phyloP scores from a whole-genome alignment of 805 yeast species.

The Osmozyma mogii region DNA sequence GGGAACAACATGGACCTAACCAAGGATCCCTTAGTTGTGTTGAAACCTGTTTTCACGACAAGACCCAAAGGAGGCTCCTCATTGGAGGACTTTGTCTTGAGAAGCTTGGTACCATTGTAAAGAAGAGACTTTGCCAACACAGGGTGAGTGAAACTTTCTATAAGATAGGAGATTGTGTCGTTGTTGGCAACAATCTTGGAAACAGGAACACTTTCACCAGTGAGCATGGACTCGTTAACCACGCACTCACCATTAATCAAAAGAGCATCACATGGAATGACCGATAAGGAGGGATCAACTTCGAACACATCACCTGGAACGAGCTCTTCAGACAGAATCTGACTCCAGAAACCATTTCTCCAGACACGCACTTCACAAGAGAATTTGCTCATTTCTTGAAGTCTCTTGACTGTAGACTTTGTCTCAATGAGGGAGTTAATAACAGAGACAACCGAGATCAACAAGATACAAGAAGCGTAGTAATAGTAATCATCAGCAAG shows the following conservation, averaged over 20 bases:
- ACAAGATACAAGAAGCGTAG: conserved; percentile 85
- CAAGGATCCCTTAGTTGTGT: conserved; percentile 91
- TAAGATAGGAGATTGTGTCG: conserved; percentile 50
- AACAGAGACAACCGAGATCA: conserved; percentile 78
- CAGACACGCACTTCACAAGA: conserved; percentile 81
- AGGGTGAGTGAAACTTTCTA: conserved; percentile 56
- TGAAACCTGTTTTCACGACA: conserved; percentile 85
- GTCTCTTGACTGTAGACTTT: conserved; percentile 58
- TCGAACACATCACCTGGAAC: conserved; percentile 97
- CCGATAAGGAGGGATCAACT: conserved; percentile 68
- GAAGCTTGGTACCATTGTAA: conserved; percentile 83
- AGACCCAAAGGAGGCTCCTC: conserved; percentile 80
- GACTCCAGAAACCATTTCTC: conserved; percentile 91
- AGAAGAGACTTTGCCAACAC: conserved; percentile 67
- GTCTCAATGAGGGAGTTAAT: conserved; percentile 83
- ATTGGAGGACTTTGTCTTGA: conserved; percentile 68
- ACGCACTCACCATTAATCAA: conserved; percentile 88
- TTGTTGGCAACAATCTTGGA: conserved; percentile 64
- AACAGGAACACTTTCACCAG: conserved; percentile 98
- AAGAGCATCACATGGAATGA: conserved; percentile 85
- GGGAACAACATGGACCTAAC: conserved; percentile 96
- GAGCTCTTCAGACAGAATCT: conserved; percentile 61
- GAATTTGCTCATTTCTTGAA: conserved; percentile 65
- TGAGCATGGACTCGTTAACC: conserved; percentile 95
- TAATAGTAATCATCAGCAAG: conserved; percentile 85